A percentile compares a stretch with the other conserved stretches of the same genome.
Conservation (phyloP, 78 protist genomes). For the Tieghemostelium lacteum region DNA sequence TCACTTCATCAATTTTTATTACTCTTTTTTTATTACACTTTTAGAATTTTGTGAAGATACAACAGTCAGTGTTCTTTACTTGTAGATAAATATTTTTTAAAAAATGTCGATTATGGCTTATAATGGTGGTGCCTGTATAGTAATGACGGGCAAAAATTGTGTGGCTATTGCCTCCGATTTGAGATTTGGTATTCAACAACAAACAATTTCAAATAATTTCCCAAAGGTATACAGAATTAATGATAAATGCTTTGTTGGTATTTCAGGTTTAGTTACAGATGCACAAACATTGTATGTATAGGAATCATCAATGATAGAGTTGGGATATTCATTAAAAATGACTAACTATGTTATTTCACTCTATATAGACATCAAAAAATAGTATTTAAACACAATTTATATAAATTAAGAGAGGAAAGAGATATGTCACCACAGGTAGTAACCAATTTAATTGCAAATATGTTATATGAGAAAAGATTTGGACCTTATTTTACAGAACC, state of each 20-base stretch:
- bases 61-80: too few relatives aligned
- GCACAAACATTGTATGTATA: constrained; percentile 91
- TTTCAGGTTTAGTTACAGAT: constrained; percentile 94
- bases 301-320: background rate
- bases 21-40: too few relatives aligned
- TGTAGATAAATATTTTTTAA: too few relatives aligned
- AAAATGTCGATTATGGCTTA: constrained; percentile 92
- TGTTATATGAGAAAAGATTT: constrained; percentile 94
- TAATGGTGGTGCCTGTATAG: constrained; percentile 97
- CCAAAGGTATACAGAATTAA: constrained; percentile 88
- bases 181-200: constrained; percentile 92
- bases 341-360: background rate
- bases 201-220: constrained; percentile 88
- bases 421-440: constrained; percentile 91
- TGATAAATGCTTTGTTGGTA: constrained; percentile 88
- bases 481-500: constrained; percentile 97
- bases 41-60: too few relatives aligned
- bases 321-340: background rate
- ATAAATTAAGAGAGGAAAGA: constrained; percentile 94
- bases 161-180: constrained; percentile 96
- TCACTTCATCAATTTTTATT: too few relatives aligned
- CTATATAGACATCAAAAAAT: constrained; percentile 79
- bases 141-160: constrained; percentile 95
- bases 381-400: constrained; percentile 87
- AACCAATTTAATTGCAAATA: constrained; percentile 75